Base-by-base conservation (phyloP, 129 eudicot species). In the Chrysanthemum lavandulifolium region DNA sequence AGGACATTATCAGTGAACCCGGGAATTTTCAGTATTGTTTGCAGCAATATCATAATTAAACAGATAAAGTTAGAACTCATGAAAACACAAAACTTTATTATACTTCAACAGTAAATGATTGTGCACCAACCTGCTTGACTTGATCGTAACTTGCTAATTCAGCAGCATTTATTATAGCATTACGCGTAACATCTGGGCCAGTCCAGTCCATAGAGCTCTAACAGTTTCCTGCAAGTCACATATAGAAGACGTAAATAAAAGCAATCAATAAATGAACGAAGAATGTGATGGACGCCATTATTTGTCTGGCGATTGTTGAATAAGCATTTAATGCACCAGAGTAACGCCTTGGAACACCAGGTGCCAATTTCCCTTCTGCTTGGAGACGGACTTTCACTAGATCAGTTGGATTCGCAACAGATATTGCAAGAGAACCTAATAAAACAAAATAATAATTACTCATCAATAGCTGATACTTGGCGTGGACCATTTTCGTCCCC, bases 161-260 rank as follows among this genome's bases (percentile, higher is more conserved):
- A 56, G 96, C 98, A 53, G 98, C 98, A 87, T 93, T 93, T 55
- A 93, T 87, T 65, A 93, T 93, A 8, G 98, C 98, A 74, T 93
- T 93, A 13, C 98, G 91, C 11, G 95, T 90, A 53, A 93, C 72
- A 43, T 93, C 89, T 71, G 98, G 98, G 36, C 96, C 98, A 93
- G 52, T 64, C 98, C 98, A 56, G 98, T 93, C 98, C 98, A 93
- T 51, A 93, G 78, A 54, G 91, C 88, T 50, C 79, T 8, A 56
- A 89, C 59, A 27, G 96, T 96, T 89, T 93, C 98, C 98, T 76
- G 52, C 65, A 51, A 50, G 47, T 47, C 31, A 47, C 10, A 19
- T 5, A 68, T 43, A 18, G 23, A 27, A n/a, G 27, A 73, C 5
- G 25, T 14, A 4, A 48, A 74, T 15, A 16, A 53, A 27, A 78